Percentiles rank a stretch among this genome's conserved stretches.
phyloP scores from a whole-genome alignment of 225 moss, liverwort and hornwort species.

The Bryum argenteum region DNA sequence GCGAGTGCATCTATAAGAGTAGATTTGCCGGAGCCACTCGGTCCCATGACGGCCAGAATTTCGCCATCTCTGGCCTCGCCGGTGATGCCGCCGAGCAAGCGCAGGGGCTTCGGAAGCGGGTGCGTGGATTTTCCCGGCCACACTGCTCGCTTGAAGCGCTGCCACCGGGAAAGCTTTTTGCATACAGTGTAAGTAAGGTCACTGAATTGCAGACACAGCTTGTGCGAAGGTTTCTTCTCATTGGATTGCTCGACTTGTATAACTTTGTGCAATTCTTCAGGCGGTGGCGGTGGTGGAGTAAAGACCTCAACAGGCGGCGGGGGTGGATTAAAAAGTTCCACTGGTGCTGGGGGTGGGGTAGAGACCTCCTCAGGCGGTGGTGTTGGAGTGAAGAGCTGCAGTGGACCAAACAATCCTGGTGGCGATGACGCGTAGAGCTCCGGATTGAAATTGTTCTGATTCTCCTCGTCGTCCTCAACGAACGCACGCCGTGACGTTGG shows the following conservation, averaged over 20 bases:
- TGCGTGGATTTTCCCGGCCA: constrained; percentile 19
- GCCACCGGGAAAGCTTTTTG: constrained; percentile 41
- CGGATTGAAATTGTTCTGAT: not conserved
- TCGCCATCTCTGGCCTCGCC: constrained; percentile 78
- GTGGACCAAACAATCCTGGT: constrained; percentile 7
- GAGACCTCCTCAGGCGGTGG: not conserved
- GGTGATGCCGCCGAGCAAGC: constrained; percentile 63
- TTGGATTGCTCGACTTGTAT: constrained; percentile 34
- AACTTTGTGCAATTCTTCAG: constrained; percentile 30
- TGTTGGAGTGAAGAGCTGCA: not conserved
- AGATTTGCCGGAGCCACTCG: constrained; percentile 88
- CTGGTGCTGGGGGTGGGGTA: not conserved
- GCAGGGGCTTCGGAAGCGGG: constrained; percentile 35
- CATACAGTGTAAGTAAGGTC: constrained; percentile 66
- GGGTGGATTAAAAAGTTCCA: not conserved
- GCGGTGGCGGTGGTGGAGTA: constrained; percentile 6
- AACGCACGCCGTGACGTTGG: constrained; percentile 20
- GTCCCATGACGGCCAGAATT: constrained; percentile 84
- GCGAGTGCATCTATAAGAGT: constrained; percentile 89
- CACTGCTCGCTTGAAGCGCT: constrained; percentile 26
- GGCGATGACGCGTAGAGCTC: constrained; percentile 14
- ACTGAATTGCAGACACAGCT: constrained; percentile 62
- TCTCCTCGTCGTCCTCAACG: constrained; percentile 22
- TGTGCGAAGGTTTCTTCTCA: constrained; percentile 24
- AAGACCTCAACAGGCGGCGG: not conserved